A percentile compares a stretch with the other conserved stretches of the same genome.
These are phyloP conservation scores for Populus alba DNA, from an alignment of 345 rosid genomes.

Conservation along the genomic window DNA sequence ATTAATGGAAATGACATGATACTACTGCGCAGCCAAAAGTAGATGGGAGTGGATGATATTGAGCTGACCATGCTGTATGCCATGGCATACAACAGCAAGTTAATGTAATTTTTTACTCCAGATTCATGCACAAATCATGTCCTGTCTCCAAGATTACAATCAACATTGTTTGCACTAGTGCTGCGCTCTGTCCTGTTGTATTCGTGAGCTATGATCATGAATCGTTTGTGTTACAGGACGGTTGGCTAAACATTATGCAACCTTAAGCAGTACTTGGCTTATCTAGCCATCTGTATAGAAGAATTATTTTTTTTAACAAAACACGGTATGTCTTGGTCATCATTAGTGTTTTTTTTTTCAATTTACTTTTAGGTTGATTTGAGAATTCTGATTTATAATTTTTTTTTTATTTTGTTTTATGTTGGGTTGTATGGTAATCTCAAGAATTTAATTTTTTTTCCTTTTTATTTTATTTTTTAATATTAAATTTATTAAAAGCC, in stretches of 20 bases:
- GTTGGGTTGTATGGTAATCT: too few species aligned
- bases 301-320: too few species aligned
- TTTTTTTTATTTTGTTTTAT: too few species aligned
- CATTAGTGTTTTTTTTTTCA: too few species aligned
- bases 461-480: too few species aligned
- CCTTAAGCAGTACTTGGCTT: neutral
- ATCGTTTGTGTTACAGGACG: neutral
- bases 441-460: too few species aligned
- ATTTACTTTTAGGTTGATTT: too few species aligned
- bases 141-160: neutral
- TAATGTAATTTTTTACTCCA: neutral
- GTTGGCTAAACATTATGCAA: neutral
- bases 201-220: neutral
- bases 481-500: too few species aligned
- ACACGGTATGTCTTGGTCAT: too few species aligned
- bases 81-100: neutral
- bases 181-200: neutral
- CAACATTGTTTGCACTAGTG: neutral
- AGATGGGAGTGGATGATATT: neutral
- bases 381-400: too few species aligned
- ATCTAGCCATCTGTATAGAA: neutral
- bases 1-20: neutral
- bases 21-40: neutral
- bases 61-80: neutral
- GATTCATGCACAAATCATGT: neutral